Evolutionary conservation across 140 eudicot species (phyloP), one percentile per base, ranked within the genome.

Genomic region (Senecio squalidus): DNA sequence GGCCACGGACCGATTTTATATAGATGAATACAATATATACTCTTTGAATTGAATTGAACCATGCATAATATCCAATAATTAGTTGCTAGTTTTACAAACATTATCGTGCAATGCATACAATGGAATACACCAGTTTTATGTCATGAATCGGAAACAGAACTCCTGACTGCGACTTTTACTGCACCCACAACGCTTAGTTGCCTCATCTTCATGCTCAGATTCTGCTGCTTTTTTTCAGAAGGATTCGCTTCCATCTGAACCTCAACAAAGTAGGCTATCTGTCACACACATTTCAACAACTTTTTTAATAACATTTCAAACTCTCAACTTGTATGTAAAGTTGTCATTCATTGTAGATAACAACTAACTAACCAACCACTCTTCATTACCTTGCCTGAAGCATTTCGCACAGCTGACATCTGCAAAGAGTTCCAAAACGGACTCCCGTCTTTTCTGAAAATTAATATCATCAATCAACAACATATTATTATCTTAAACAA

Each of bases 361-460:
- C n/a, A n/a, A n/a, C n/a, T n/a, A n/a, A n/a, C n/a, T n/a, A n/a
- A n/a, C n/a, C n/a, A n/a, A n/a, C n/a, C n/a, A n/a, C n/a, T n/a
- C n/a, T n/a, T n/a, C n/a, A 58, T 82, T 70, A 89, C 97, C 95
- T 82, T 90, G 58, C 94, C 97, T 29, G 94, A 77, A 60, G 94
- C 85, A 76, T 80, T 85, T 30, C 97, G 86, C 29, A 90, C 82
- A 20, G 97, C 95, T 47, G 97, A 80, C 18, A 90, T 76, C 66
- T 85, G 85, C 74, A 90, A 84, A 52, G 63, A 74, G 65, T 81
- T 85, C 95, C 93, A 83, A 77, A 90, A 90, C 15, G 95, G 47
- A 20, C 77, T 82, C 64, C 48, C 55, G 23, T 90, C 94, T 60
- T 90, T 90, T 78, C 97, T 90, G 95, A 62, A 52, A 58, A 47